Evolutionary conservation across 805 yeast species (phyloP).

Genomic region (Myxozyma nipponensis): DNA sequence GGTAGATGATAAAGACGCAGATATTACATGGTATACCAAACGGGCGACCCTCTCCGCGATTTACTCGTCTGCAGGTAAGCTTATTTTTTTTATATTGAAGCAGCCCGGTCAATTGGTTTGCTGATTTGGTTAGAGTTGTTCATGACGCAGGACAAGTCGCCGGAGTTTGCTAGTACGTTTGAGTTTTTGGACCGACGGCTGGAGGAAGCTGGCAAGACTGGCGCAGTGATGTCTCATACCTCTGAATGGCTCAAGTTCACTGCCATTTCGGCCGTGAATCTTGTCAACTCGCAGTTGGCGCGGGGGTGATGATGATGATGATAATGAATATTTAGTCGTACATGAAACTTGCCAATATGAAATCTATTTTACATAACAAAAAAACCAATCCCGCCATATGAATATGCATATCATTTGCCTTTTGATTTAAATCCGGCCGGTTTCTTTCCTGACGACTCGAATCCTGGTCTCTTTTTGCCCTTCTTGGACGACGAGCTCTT

Average conservation of each 20-base stretch:
- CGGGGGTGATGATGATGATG: conserved; percentile 17
- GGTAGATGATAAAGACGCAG: conserved; percentile 73
- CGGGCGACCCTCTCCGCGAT: conserved; percentile 65
- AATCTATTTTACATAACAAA: not conserved
- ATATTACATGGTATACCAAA: conserved; percentile 91
- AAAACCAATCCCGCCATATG: conserved; percentile 1
- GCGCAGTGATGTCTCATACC: conserved; percentile 57
- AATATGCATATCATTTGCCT: not conserved
- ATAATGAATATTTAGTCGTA: not conserved
- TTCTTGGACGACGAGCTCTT: conserved; percentile 24
- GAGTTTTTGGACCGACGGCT: conserved; percentile 62
- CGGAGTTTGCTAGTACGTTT: conserved; percentile 52
- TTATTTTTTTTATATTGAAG: not conserved
- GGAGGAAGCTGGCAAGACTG: conserved; percentile 50
- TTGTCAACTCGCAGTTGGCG: conserved; percentile 66
- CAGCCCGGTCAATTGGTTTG: not conserved
- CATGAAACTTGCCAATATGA: not conserved
- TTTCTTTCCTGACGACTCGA: conserved; percentile 69
- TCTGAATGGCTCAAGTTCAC: conserved; percentile 77
- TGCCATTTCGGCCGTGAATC: conserved; percentile 58
- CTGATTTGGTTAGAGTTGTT: conserved; percentile 50
- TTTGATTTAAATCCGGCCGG: conserved; percentile 38
- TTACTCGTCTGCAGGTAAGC: conserved; percentile 49
- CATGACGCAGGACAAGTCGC: conserved; percentile 71
- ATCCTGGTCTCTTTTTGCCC: conserved; percentile 73